Conservation (phyloP, 768 basidiomycete species). For the Rhizopogon vulgaris region DNA sequence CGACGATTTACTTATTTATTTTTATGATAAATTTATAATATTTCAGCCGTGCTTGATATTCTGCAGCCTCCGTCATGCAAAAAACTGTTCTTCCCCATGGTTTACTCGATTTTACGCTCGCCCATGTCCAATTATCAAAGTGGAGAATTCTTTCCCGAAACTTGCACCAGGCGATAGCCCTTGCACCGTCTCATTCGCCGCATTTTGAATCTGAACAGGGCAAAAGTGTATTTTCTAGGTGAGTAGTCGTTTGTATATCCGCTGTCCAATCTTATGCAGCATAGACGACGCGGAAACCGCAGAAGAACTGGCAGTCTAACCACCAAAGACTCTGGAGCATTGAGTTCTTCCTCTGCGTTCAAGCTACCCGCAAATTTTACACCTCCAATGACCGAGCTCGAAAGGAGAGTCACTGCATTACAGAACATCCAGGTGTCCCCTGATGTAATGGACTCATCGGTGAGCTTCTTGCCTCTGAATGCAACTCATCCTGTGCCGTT, state of each 20-base stretch:
- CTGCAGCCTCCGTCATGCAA: not conserved
- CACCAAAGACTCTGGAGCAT: not conserved
- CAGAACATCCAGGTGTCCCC: not conserved
- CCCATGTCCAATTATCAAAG: constrained; percentile 2
- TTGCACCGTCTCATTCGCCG: constrained; percentile 3
- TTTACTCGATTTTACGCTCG: constrained; percentile 4
- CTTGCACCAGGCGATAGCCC: constrained; percentile 15
- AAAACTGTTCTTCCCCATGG: not conserved
- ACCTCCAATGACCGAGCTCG: constrained; percentile 1
- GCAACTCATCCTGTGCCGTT: not conserved
- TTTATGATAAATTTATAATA: no score
- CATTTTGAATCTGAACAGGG: not conserved
- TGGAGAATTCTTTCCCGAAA: constrained; percentile 7
- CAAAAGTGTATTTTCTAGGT: not conserved
- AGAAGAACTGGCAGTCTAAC: not conserved
- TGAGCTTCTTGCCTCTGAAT: not conserved
- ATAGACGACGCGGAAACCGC: not conserved
- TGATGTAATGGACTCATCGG: not conserved
- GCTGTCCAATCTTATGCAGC: not conserved
- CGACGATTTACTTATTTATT: no score
- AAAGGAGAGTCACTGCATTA: not conserved
- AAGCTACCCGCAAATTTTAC: not conserved
- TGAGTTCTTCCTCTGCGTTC: not conserved
- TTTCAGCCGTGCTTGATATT: no score
- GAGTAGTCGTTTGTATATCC: not conserved